Percentiles rank a stretch among this genome's conserved stretches.
Evolutionary conservation across 768 basidiomycete species (phyloP).

Genomic region (Pleurotus citrinopileatus): DNA sequence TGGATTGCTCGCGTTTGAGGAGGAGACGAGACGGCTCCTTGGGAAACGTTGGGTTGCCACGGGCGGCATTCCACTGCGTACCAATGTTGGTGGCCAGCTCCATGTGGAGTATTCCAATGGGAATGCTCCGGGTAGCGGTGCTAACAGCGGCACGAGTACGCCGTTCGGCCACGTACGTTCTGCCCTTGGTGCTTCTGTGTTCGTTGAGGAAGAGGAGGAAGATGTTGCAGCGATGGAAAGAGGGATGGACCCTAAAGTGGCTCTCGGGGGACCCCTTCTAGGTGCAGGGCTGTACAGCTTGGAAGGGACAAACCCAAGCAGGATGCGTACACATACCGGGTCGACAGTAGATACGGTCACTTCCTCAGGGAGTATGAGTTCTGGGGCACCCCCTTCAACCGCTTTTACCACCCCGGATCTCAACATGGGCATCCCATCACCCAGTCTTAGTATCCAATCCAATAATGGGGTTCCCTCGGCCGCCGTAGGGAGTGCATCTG

Average conservation of each 20-base stretch:
- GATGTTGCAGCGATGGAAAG: constrained; percentile 60
- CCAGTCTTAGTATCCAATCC: constrained; percentile 24
- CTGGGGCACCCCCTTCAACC: constrained; percentile 31
- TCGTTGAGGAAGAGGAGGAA: constrained; percentile 77
- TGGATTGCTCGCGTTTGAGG: constrained; percentile 67
- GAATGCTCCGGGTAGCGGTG: constrained; percentile 33
- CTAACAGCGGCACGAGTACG: constrained; percentile 67
- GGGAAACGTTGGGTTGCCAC: constrained; percentile 73
- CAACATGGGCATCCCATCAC: constrained; percentile 23
- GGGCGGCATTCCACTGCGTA: constrained; percentile 55
- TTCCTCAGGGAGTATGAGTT: constrained; percentile 22
- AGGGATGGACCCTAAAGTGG: constrained; percentile 18
- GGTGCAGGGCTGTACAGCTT: constrained; percentile 21
- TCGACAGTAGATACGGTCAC: constrained; percentile 35
- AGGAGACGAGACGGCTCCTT: constrained; percentile 70
- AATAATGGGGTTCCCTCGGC: constrained; percentile 15
- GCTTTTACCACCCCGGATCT: constrained; percentile 68
- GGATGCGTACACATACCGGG: constrained; percentile 55
- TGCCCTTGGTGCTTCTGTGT: constrained; percentile 41
- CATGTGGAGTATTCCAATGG: neutral
- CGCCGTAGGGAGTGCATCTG: constrained; percentile 15
- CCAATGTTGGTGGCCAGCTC: constrained; percentile 47
- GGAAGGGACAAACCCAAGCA: too few relatives aligned
- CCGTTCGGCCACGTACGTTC: constrained; percentile 60
- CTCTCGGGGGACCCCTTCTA: too few relatives aligned